A percentile compares a stretch with the other conserved stretches of the same genome.
Evolutionary conservation across 1,284 basidiomycete genomes (phyloP).

Genomic region (Schizopora paradoxa): DNA sequence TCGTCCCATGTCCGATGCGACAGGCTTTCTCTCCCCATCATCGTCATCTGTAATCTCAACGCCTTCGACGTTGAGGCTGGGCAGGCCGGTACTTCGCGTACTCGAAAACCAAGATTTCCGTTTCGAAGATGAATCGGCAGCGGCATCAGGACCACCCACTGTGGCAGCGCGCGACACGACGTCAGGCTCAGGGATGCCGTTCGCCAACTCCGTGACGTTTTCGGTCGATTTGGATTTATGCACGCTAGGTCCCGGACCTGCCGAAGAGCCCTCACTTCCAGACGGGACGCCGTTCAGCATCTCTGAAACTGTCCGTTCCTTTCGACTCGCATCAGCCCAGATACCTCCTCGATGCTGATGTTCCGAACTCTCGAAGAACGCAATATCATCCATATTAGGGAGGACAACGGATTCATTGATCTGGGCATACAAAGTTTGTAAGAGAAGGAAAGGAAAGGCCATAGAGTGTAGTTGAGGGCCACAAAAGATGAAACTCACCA

Average conservation of each 20-base stretch:
- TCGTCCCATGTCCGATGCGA: no score
- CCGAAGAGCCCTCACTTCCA: conserved; percentile 14
- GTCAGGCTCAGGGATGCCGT: not conserved
- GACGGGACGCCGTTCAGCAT: conserved; percentile 5
- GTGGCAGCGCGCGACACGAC: conserved; percentile 2
- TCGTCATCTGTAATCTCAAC: no score
- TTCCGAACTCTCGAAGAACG: conserved; percentile 82
- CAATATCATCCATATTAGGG: conserved; percentile 97
- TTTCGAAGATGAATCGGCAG: conserved; percentile 21
- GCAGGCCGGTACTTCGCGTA: conserved; percentile 25
- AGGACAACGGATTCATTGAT: conserved; percentile 90
- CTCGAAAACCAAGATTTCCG: conserved; percentile 38
- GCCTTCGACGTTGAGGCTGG: no score
- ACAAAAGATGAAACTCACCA: conserved; percentile 57
- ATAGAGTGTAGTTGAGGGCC: not conserved
- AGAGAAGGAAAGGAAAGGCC: not conserved
- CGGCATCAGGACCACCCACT: conserved; percentile 4
- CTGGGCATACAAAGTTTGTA: conserved; percentile 36
- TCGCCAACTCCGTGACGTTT: conserved; percentile 1
- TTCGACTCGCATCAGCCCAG: conserved; percentile 72
- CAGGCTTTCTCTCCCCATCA: not conserved
- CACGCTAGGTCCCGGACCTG: conserved; percentile 22
- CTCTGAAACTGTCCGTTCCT: conserved; percentile 27
- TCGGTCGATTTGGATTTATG: conserved; percentile 31
- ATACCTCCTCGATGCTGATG: conserved; percentile 81